A percentile compares a stretch with the other conserved stretches of the same genome.
Evolutionary conservation across 345 rosid genomes (phyloP).

Genomic region (Pelargonium nanum): DNA sequence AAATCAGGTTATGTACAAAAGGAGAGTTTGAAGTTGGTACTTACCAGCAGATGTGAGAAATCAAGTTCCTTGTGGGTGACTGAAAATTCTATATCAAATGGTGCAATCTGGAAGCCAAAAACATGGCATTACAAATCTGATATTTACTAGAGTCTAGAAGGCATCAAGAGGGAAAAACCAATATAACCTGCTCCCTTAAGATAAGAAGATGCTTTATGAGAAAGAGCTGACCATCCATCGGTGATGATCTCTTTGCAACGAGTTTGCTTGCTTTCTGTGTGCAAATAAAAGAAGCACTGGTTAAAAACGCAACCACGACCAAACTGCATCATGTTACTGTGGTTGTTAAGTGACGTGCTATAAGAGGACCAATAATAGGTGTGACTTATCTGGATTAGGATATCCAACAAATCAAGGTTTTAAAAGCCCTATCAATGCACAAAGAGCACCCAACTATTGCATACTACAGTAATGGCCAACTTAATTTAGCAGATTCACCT

Average conservation of each 20-base stretch:
- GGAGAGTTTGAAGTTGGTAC: conserved; percentile 19
- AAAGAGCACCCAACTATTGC: background rate
- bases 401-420: background rate
- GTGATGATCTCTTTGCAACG: conserved; percentile 59
- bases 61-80: conserved; percentile 97
- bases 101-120: conserved; percentile 59
- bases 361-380: background rate
- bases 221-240: conserved; percentile 93
- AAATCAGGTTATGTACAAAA: background rate
- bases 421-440: background rate
- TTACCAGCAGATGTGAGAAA: conserved; percentile 93
- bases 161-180: conserved; percentile 6
- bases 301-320: background rate
- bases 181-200: conserved; percentile 79
- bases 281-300: conserved; percentile 6
- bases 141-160: background rate
- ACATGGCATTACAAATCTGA: conserved; percentile 6
- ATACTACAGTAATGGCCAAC: background rate
- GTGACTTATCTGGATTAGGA: background rate
- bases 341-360: background rate
- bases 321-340: background rate
- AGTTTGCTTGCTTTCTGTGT: conserved; percentile 87
- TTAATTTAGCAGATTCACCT: conserved; percentile 42
- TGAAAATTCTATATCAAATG: conserved; percentile 92
- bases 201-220: conserved; percentile 89